Conservation (phyloP, 495 filamentous ascomycete genomes). For the Evernia prunastri region DNA sequence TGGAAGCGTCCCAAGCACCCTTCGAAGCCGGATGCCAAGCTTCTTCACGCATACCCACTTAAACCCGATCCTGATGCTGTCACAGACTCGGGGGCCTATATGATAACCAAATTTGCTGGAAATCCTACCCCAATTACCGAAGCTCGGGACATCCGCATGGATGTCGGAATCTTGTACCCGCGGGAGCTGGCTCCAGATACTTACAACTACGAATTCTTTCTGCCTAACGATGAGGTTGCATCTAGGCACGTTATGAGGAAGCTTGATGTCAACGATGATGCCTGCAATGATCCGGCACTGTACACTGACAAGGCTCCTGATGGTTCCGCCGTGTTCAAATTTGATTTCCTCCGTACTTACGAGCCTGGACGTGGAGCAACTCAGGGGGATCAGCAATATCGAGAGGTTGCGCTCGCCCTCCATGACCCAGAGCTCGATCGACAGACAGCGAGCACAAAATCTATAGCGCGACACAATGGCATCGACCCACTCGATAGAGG, state of each 20-base stretch:
- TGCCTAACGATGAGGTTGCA: slow-evolving; percentile 51
- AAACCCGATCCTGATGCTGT: slow-evolving; percentile 83
- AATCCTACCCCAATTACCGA: slow-evolving; percentile 59
- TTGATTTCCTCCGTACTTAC: slow-evolving; percentile 73
- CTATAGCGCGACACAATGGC: not conserved
- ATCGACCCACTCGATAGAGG: slow-evolving; percentile 41
- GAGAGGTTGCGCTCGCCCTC: slow-evolving; percentile 54
- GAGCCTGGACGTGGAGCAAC: slow-evolving; percentile 68
- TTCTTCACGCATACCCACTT: slow-evolving; percentile 73
- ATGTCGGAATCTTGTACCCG: slow-evolving; percentile 71
- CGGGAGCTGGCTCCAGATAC: slow-evolving; percentile 41
- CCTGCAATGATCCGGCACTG: slow-evolving; percentile 57
- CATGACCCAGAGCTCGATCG: slow-evolving; percentile 58
- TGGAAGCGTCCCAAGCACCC: slow-evolving; percentile 76
- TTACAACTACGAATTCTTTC: slow-evolving; percentile 70
- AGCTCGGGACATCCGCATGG: slow-evolving; percentile 71
- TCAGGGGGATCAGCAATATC: slow-evolving; percentile 46
- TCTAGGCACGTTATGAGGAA: slow-evolving; percentile 62
- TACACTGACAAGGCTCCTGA: slow-evolving; percentile 52
- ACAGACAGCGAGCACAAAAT: not conserved
- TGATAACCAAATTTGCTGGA: slow-evolving; percentile 81
- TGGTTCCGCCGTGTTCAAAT: slow-evolving; percentile 56
- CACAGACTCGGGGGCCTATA: slow-evolving; percentile 79
- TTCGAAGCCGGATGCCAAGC: slow-evolving; percentile 65
- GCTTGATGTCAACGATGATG: slow-evolving; percentile 62